These are phyloP conservation scores for Fistulina hepatica DNA, from an alignment of 1,284 basidiomycete species.

Conservation along the genomic window DNA sequence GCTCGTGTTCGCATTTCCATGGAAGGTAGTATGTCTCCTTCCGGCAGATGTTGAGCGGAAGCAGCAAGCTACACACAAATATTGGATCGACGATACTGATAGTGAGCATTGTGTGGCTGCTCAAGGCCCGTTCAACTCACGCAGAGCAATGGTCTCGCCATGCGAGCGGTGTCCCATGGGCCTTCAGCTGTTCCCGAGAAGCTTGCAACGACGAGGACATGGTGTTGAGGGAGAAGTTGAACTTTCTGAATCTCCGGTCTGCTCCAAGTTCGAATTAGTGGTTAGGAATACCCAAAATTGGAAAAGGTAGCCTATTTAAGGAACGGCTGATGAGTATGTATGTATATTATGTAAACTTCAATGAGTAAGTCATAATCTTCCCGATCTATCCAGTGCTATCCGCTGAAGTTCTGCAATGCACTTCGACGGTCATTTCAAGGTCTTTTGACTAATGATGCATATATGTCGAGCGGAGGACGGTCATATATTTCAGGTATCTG, in stretches of 20 bases:
- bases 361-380: no score
- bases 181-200: constrained; percentile 75
- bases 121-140: constrained; percentile 40
- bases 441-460: constrained; percentile 60
- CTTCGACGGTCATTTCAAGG: no score
- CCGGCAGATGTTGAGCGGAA: constrained; percentile 78
- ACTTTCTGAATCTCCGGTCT: no score
- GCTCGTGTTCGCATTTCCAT: constrained; percentile 36
- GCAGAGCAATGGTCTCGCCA: constrained; percentile 90
- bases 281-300: no score
- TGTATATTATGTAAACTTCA: no score
- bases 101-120: background rate
- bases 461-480: constrained; percentile 71
- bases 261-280: no score
- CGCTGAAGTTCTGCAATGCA: no score
- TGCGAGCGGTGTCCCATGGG: constrained; percentile 63
- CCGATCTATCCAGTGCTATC: no score
- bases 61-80: constrained; percentile 48
- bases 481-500: constrained; percentile 43
- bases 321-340: no score
- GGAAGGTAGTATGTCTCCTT: constrained; percentile 28
- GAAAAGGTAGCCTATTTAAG: no score
- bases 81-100: constrained; percentile 1
- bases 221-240: no score
- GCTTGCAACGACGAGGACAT: constrained; percentile 72